Base-by-base conservation (phyloP, 2,329 filamentous ascomycete species). In the Pseudocercospora crystallina region DNA sequence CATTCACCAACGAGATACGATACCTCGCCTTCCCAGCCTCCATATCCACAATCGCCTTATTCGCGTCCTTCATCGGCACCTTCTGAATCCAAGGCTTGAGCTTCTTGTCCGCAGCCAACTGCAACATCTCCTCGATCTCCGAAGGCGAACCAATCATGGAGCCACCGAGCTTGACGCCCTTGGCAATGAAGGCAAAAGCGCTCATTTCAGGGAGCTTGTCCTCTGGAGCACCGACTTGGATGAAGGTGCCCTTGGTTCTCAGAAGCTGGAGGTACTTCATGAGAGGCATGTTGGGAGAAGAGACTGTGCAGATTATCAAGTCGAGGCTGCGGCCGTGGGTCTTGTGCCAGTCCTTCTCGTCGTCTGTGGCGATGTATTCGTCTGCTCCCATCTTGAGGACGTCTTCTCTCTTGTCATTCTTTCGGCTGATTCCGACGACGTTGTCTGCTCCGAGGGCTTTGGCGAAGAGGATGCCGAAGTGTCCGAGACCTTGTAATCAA, bases 391-490 rank as follows among this genome's bases (percentile, higher is more conserved):
- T 75, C 56, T 80, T 79, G 58, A 76, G 69, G 7, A 81, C 81
- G 62, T 87, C 83, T 0, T 75, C 76, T 33, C 71, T 75, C 73
- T 88, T 88, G 64, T 68, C 61, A 1, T 73, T 72, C 0, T 76
- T 80, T 55, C 85, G 81, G 5, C 82, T 84, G 58, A 87, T 80
- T 8, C 81, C 84, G 15, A 84, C 82, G 10, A 85, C 79, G 5
- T 79, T 78, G 40, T 88, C 83, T 20, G 83, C 84, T 8, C 83
- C 84, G 1, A 92, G 72, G 0, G 87, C 87, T 59, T 80, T 83
- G 0, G 87, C 84, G 67, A 82, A 90, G 53, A 89, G 74, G 11
- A 92, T 67, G 0, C 81, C 88, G 57, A 90, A 82, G 65, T 92
- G 87, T 34, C 63, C 59, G 8, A 50, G 46, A 14, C 52, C 52